Evolutionary conservation across 345 rosid genomes (phyloP).

Genomic region (Leavenworthia alabamica): DNA sequence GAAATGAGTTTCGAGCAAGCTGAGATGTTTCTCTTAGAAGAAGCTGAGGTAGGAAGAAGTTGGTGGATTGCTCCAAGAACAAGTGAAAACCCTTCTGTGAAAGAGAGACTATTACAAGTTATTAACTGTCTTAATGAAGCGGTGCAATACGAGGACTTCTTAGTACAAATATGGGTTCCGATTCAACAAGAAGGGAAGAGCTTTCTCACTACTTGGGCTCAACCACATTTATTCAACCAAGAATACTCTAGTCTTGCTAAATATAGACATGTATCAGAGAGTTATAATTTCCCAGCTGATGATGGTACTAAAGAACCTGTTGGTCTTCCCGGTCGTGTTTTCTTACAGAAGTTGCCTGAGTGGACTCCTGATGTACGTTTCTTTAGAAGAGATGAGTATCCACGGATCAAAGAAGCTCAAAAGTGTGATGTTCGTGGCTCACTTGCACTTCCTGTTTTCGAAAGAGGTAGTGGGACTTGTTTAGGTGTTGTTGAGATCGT

Average conservation of each 20-base stretch:
- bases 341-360: slow-evolving; percentile 69
- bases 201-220: slow-evolving; percentile 64
- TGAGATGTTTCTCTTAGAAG: slow-evolving; percentile 32
- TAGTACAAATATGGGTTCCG: slow-evolving; percentile 89
- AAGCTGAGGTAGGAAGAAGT: slow-evolving; percentile 42
- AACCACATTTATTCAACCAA: slow-evolving; percentile 59
- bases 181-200: slow-evolving; percentile 51
- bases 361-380: slow-evolving; percentile 96
- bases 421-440: slow-evolving; percentile 67
- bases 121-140: slow-evolving; percentile 45
- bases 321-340: slow-evolving; percentile 87
- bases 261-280: slow-evolving; percentile 63
- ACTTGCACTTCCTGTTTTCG: slow-evolving; percentile 84
- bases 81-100: slow-evolving; percentile 37
- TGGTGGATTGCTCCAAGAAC: slow-evolving; percentile 64
- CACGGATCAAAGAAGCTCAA: slow-evolving; percentile 53
- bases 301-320: slow-evolving; percentile 46
- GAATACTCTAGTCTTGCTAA: slow-evolving; percentile 49
- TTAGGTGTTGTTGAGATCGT: slow-evolving; percentile 89
- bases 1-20: slow-evolving; percentile 26
- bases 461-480: slow-evolving; percentile 61
- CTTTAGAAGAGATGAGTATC: slow-evolving; percentile 67
- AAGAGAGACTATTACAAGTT: slow-evolving; percentile 52
- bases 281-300: slow-evolving; percentile 65
- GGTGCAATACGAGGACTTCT: slow-evolving; percentile 49